These are phyloP conservation scores for Halophytophthora polymorphica DNA, from an alignment of 352 stramenopile genomes.

Conservation along the genomic window DNA sequence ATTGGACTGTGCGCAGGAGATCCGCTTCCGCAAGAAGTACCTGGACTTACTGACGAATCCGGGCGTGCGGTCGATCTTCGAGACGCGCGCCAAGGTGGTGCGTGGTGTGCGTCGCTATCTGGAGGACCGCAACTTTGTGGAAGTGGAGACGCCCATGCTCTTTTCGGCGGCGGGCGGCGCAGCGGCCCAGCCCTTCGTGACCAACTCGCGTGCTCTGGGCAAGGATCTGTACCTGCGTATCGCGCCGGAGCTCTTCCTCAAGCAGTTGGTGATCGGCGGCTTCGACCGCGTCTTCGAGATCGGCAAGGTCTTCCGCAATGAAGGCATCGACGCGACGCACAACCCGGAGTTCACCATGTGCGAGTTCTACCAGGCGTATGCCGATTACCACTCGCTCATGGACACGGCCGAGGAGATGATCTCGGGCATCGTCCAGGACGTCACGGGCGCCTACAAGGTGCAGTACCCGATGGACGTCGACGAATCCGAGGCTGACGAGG, in stretches of 20 bases:
- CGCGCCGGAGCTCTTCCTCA: slow-evolving; percentile 98
- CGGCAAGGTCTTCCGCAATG: slow-evolving; percentile 98
- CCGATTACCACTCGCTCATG: slow-evolving; percentile 99
- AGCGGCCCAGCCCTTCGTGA: slow-evolving; percentile 97
- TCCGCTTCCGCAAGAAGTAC: slow-evolving; percentile 97
- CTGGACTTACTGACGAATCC: slow-evolving; percentile 98
- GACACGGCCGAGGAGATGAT: slow-evolving; percentile 97
- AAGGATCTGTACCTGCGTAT: slow-evolving; percentile 95
- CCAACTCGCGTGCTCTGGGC: slow-evolving; percentile 95
- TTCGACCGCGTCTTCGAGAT: slow-evolving; percentile 99
- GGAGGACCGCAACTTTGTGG: slow-evolving; percentile 71
- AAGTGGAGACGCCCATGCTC: slow-evolving; percentile 98
- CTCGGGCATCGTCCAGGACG: slow-evolving; percentile 95
- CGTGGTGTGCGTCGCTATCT: slow-evolving; percentile 59
- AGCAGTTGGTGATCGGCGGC: slow-evolving; percentile 93
- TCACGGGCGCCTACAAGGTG: slow-evolving; percentile 96
- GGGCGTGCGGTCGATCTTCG: slow-evolving; percentile 91
- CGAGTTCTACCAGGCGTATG: slow-evolving; percentile 99
- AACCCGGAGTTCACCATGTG: slow-evolving; percentile 99
- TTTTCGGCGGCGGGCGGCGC: slow-evolving; percentile 97
- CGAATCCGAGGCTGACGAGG: slow-evolving; percentile 14
- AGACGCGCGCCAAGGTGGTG: slow-evolving; percentile 88
- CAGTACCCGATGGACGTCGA: slow-evolving; percentile 87
- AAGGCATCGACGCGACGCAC: slow-evolving; percentile 97
- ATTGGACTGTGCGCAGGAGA: slow-evolving; percentile 90